Evolutionary conservation across 163 green algal genomes (phyloP).

Genomic region (Scenedesmus sp.): DNA sequence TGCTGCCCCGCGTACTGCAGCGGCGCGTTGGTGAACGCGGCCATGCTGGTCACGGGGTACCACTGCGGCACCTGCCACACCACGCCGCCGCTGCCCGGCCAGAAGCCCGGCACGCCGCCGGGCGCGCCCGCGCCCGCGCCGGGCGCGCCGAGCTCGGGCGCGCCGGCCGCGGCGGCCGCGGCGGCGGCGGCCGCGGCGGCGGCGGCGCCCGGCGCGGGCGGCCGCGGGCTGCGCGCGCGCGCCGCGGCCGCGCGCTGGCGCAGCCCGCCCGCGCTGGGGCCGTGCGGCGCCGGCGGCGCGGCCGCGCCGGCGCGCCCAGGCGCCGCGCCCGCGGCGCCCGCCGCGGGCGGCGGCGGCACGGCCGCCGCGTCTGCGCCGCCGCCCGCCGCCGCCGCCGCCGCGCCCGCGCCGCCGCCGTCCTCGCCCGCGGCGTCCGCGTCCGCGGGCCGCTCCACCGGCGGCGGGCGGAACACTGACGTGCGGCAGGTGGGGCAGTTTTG

Average conservation of each 20-base stretch:
- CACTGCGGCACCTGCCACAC: conserved; percentile 66
- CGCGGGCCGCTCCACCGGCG: background rate
- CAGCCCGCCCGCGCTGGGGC: too few relatives aligned
- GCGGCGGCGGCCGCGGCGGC: too few relatives aligned
- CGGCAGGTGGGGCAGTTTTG: conserved; percentile 95
- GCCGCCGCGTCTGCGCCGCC: background rate
- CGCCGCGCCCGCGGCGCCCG: background rate
- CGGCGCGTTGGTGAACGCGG: conserved; percentile 56
- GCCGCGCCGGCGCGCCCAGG: background rate
- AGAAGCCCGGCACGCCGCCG: conserved; percentile 8
- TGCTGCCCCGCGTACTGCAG: conserved; percentile 76
- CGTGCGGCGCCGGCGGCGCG: too few relatives aligned
- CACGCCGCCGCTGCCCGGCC: background rate
- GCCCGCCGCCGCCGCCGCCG: background rate
- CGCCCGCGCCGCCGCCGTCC: background rate
- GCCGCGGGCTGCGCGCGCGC: too few relatives aligned
- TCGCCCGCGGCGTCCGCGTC: background rate
- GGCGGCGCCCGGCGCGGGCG: too few relatives aligned
- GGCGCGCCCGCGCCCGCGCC: background rate
- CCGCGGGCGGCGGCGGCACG: conserved; percentile 12
- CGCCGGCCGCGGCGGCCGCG: background rate
- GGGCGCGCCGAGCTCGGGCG: background rate
- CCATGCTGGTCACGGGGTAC: conserved; percentile 64
- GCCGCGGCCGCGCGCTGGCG: too few relatives aligned
- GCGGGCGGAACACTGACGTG: conserved; percentile 71